Evolutionary conservation across 2,329 filamentous ascomycete species (phyloP).

Genomic region (Keithomyces neogunnii): DNA sequence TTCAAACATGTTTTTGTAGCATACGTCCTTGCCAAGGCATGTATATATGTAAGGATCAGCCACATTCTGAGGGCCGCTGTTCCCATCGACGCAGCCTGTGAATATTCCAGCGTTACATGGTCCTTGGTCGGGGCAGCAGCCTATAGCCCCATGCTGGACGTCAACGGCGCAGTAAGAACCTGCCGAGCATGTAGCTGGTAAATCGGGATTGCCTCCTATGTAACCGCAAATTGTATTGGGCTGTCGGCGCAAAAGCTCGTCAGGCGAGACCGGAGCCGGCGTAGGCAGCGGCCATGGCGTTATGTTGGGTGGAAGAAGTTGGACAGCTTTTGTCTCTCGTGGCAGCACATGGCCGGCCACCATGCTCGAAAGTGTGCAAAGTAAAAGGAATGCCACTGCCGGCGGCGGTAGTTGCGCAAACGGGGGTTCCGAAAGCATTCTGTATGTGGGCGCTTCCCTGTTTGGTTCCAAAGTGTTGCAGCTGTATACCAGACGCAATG

Average conservation of each 20-base stretch:
- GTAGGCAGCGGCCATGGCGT: conserved; percentile 27
- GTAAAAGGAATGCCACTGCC: conserved; percentile 23
- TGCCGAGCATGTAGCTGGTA: conserved; percentile 48
- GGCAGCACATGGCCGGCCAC: conserved; percentile 32
- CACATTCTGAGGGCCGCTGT: conserved; percentile 39
- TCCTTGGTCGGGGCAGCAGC: conserved; percentile 45
- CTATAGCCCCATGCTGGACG: conserved; percentile 37
- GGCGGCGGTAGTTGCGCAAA: conserved; percentile 27
- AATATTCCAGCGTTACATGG: conserved; percentile 47
- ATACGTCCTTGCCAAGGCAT: conserved; percentile 41
- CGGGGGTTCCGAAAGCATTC: conserved; percentile 19
- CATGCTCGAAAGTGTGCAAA: conserved; percentile 23
- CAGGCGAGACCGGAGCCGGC: conserved; percentile 27
- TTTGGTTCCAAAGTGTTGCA: neutral
- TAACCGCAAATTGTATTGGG: conserved; percentile 50
- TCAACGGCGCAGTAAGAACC: conserved; percentile 53
- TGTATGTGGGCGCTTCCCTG: conserved; percentile 7
- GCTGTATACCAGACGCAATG: neutral
- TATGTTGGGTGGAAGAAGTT: conserved; percentile 26
- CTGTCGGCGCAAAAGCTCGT: conserved; percentile 31
- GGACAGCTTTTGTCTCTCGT: conserved; percentile 28
- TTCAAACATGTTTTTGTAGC: conserved; percentile 46
- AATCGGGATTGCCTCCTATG: conserved; percentile 40
- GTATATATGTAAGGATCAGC: conserved; percentile 50
- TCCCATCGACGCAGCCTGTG: conserved; percentile 47